These are phyloP conservation scores for Blastobotrys attinorum DNA, from an alignment of 805 yeast species.

Conservation along the genomic window DNA sequence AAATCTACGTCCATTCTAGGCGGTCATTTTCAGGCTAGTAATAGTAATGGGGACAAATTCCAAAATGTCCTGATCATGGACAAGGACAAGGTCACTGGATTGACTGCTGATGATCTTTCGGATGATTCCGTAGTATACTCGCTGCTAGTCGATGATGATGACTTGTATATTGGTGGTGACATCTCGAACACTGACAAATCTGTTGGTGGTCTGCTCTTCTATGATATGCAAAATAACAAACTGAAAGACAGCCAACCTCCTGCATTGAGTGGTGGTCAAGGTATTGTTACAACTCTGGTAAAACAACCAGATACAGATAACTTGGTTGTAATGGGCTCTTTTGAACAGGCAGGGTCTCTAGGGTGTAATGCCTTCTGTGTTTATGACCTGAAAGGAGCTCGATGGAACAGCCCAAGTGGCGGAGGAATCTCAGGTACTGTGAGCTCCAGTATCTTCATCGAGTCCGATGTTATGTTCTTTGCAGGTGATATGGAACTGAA, in stretches of 20 bases:
- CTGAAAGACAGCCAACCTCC: slow-evolving; percentile 45
- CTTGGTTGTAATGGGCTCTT: slow-evolving; percentile 68
- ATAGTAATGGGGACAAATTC: slow-evolving; percentile 22
- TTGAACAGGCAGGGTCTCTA: slow-evolving; percentile 48
- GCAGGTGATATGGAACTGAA: slow-evolving; percentile 48
- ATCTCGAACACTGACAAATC: slow-evolving; percentile 21
- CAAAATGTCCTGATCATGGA: slow-evolving; percentile 25
- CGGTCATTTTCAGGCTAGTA: slow-evolving; percentile 43
- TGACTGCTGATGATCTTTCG: slow-evolving; percentile 13
- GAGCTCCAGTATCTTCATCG: slow-evolving; percentile 43
- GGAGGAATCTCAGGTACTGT: slow-evolving; percentile 43
- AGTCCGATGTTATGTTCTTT: slow-evolving; percentile 33
- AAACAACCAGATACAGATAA: slow-evolving; percentile 34
- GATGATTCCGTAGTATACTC: slow-evolving; percentile 19
- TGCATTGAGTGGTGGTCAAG: slow-evolving; percentile 30
- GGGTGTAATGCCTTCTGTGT: slow-evolving; percentile 60
- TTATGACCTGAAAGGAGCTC: slow-evolving; percentile 44
- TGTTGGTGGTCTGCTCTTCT: slow-evolving; percentile 44
- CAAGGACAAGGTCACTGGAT: slow-evolving; percentile 20
- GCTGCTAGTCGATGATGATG: slow-evolving; percentile 17
- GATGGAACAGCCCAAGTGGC: slow-evolving; percentile 43
- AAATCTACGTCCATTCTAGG: slow-evolving; percentile 47
- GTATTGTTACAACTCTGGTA: slow-evolving; percentile 36
- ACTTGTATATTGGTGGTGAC: slow-evolving; percentile 28
- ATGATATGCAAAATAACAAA: slow-evolving; percentile 38